Evolutionary conservation across 2,329 filamentous ascomycete species (phyloP), one percentile per base, ranked within the genome.

Genomic region (Elsinoe arachidis): DNA sequence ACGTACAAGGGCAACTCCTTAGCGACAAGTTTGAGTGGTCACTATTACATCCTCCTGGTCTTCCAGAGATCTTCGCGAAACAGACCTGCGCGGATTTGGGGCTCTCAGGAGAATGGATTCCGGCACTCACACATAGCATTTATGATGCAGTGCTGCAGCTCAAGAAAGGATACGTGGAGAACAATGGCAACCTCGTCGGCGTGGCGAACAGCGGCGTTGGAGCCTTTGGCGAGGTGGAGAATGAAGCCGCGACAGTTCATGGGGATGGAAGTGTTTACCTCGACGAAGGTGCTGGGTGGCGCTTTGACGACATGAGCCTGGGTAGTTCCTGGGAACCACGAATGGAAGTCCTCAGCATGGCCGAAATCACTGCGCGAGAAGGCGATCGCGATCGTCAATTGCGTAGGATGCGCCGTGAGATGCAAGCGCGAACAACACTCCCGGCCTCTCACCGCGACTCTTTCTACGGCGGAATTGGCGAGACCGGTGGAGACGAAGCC

Each of bases 21-120:
- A 95, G 89, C 2, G 93, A 99, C 77, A 96, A 91, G 68, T 97
- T 99, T 62, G 92, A 97, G 70, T 97, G 92, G 92, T 97, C 92
- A 4, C 77, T 99, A 17, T 78, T 96, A 15, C 91, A 97, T 66
- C 90, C 91, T 2, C 87, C 90, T 1, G 92, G 92, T 19, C 90
- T 92, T 41, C 90, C 93, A 0, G 92, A 99, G 70, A 83, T 86
- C 11, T 97, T 97, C 70, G 91, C 93, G 34, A 90, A 89, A 68
- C 84, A 90, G 62, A 97, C 93, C 0, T 97, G 93, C 69, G 88
- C 90, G 26, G 93, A 99, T 69, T 77, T 99, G 7, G 92, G 92
- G 5, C 76, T 99, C 55, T 80, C 85, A 5, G 90, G 90, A 46
- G 93, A 99, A 74, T 99, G 93, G 90, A 84, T 96, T 3, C 88